Conservation (phyloP, 495 filamentous ascomycete genomes). For the Pseudoneurospora amorphoporcata region DNA sequence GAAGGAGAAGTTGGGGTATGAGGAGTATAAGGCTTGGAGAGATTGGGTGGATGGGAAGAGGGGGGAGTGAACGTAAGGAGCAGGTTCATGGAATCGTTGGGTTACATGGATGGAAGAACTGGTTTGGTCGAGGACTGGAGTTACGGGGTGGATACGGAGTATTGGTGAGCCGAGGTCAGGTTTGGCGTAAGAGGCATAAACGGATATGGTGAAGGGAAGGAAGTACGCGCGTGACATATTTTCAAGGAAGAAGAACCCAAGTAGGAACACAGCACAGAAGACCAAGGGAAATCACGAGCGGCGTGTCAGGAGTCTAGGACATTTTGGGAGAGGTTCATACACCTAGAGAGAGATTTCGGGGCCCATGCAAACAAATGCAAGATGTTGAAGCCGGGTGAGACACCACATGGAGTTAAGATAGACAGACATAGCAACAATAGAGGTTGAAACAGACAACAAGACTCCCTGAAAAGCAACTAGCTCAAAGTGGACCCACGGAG, state of each 20-base stretch:
- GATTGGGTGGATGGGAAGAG: constrained; percentile 50
- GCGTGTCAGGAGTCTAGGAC: not conserved
- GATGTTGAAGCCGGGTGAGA: not conserved
- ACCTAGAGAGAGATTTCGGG: not conserved
- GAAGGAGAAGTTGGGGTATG: constrained; percentile 57
- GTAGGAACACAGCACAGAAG: not conserved
- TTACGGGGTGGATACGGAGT: not conserved
- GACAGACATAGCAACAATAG: not conserved
- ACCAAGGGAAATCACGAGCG: not conserved
- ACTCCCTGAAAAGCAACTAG: not conserved
- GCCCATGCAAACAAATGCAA: not conserved
- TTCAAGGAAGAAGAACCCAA: not conserved
- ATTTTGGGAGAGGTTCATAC: not conserved
- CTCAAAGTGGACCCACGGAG: not conserved
- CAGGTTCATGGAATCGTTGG: not conserved
- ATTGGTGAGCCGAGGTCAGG: not conserved
- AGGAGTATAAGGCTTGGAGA: constrained; percentile 67
- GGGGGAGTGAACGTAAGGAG: not conserved
- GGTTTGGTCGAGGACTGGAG: not conserved
- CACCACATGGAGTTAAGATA: not conserved
- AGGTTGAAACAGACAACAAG: not conserved
- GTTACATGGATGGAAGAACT: not conserved
- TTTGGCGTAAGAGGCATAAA: not conserved
- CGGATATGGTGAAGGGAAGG: not conserved
- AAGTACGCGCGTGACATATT: not conserved